Conservation (phyloP, 2,329 filamentous ascomycete species). For the Xylaria sp. region DNA sequence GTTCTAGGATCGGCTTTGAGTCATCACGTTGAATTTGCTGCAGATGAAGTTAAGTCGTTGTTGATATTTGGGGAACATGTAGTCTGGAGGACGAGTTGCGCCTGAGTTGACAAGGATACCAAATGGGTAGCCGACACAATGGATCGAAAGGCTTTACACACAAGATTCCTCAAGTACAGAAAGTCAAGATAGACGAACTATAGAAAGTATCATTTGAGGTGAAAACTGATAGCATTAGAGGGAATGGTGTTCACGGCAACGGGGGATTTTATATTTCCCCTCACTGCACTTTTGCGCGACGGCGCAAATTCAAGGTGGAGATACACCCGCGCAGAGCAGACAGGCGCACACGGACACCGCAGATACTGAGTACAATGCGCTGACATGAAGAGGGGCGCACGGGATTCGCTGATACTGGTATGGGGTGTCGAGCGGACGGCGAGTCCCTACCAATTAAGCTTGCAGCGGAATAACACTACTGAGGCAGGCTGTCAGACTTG, state of each 20-base stretch:
- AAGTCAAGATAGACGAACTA: constrained; percentile 5
- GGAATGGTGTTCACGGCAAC: background rate
- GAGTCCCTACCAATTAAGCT: constrained; percentile 42
- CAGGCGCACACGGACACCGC: constrained; percentile 10
- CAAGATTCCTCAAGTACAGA: constrained; percentile 18
- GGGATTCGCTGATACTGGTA: constrained; percentile 7
- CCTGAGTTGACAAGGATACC: background rate
- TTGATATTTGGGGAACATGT: constrained; percentile 21
- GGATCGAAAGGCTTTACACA: constrained; percentile 20
- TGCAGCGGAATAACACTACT: constrained; percentile 38
- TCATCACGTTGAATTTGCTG: constrained; percentile 43
- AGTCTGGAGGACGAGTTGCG: background rate
- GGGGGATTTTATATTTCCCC: constrained; percentile 31
- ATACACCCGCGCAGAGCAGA: constrained; percentile 37
- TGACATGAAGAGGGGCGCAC: constrained; percentile 23
- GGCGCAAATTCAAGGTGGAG: constrained; percentile 46
- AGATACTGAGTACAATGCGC: constrained; percentile 14
- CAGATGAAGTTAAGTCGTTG: constrained; percentile 28
- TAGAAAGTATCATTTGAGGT: background rate
- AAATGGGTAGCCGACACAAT: constrained; percentile 18
- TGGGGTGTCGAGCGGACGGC: constrained; percentile 14
- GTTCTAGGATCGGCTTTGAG: constrained; percentile 40
- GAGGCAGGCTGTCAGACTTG: constrained; percentile 37
- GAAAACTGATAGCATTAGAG: background rate
- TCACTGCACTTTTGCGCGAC: constrained; percentile 43